Conservation (phyloP, 192 early-diverging fungal genomes). For the Backusella tuberculispora region DNA sequence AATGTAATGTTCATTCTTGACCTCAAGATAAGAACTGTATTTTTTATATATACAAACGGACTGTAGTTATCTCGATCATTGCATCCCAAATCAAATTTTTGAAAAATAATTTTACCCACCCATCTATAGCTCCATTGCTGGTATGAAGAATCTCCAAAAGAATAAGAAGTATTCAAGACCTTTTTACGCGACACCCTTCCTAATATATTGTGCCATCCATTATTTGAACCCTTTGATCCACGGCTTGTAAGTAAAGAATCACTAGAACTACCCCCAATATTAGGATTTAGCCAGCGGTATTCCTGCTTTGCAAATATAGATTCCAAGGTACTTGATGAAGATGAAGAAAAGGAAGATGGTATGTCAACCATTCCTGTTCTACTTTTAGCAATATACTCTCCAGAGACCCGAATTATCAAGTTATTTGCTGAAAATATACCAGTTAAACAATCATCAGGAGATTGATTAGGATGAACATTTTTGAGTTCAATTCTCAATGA, state of each 20-base stretch:
- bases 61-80: not conserved
- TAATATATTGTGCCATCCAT: not conserved
- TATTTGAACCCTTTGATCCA: not conserved
- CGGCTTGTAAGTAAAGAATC: not conserved
- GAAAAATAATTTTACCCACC: not conserved
- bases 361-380: not conserved
- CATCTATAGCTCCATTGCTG: not conserved
- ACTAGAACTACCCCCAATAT: not conserved
- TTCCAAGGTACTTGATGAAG: not conserved
- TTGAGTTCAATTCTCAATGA: not conserved
- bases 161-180: not conserved
- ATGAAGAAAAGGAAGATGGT: not conserved
- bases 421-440: not conserved
- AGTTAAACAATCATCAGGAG: not conserved
- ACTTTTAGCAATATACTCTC: slow-evolving; percentile 5
- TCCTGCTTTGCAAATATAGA: slow-evolving; percentile 9
- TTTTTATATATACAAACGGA: not conserved
- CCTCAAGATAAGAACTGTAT: not conserved
- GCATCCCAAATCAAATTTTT: slow-evolving; percentile 1
- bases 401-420: not conserved
- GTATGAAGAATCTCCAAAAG: not conserved
- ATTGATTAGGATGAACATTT: not conserved
- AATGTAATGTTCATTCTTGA: not conserved
- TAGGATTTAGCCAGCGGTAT: slow-evolving; percentile 1
- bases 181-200: not conserved